Evolutionary conservation across 1,139 yeast species (phyloP), one percentile per base, ranked within the genome.

Genomic region (Kodamaea ohmeri): DNA sequence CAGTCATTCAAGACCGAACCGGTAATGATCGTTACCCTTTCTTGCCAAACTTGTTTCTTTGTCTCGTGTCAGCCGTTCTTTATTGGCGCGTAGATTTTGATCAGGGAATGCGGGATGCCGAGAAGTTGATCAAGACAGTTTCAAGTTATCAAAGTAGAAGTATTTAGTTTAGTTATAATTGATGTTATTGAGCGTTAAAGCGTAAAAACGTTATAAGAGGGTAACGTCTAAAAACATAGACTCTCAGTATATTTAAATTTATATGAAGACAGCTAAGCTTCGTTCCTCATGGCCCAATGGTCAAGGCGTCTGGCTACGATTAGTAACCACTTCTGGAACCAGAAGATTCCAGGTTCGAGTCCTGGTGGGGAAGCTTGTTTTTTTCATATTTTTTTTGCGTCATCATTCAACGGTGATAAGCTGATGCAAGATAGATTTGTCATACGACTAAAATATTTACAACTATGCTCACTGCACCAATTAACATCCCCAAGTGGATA

Each of bases 341-440:
- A 81, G 87, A 80, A 81, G 89, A 82, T 80, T 82, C 88, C 87
- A 82, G 89, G 89, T 83, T 83, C 89, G 86, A 83, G 83, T 82
- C 89, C 89, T 82, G 88, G 88, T 83, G 89, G 87, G 89, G 89
- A 82, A 82, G 89, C 73, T 71, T 63, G 45, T 54, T 60, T 70
- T 73, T 69, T 40, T 6, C 25, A 6, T 12, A 28, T 18, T 13
- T 28, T 11, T 26, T 6, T 26, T 26, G 6, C 17, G 17, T 25
- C 12, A 11, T 13, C 13, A 11, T 28, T 28, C 7, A 16, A 11
- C 12, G 11, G 16, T n/a, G 9, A 12, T 29, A 11, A 6, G 11
- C 25, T 26, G 28, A 34, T 17, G 26, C 11, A 13, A n/a, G n/a
- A n/a, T 18, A 6, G 19, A 27, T 34, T 26, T n/a, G 18, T 33